Conservation (phyloP, 495 filamentous ascomycete genomes). For the Penicillium cataractarum region DNA sequence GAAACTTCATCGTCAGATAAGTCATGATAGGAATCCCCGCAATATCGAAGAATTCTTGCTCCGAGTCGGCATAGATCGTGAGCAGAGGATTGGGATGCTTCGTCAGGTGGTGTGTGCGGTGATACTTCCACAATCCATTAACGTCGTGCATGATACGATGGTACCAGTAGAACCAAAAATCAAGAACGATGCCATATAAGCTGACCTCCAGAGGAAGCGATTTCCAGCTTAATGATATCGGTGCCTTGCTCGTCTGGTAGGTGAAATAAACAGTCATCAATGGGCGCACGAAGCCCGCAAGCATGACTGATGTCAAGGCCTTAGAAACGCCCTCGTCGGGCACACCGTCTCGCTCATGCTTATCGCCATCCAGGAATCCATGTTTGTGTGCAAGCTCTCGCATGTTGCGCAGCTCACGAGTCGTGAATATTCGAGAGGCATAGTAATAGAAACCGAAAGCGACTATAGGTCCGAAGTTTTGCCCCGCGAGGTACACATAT, state of each 20-base stretch:
- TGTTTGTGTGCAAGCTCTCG: slow-evolving; percentile 28
- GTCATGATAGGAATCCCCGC: slow-evolving; percentile 35
- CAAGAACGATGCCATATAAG: slow-evolving; percentile 37
- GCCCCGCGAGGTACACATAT: slow-evolving; percentile 21
- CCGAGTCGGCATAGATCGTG: slow-evolving; percentile 38
- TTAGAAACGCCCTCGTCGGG: slow-evolving; percentile 28
- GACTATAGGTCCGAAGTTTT: slow-evolving; percentile 13
- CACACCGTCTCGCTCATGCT: slow-evolving; percentile 29
- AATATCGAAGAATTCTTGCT: slow-evolving; percentile 44
- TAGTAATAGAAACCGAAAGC: slow-evolving; percentile 30
- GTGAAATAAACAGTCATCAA: slow-evolving; percentile 23
- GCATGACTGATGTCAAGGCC: slow-evolving; percentile 17
- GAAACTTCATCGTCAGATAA: slow-evolving; percentile 30
- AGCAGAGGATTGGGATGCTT: slow-evolving; percentile 44
- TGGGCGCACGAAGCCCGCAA: slow-evolving; percentile 17
- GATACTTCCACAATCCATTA: slow-evolving; percentile 38
- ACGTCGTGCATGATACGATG: slow-evolving; percentile 39
- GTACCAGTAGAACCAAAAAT: slow-evolving; percentile 45
- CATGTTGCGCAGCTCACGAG: slow-evolving; percentile 27
- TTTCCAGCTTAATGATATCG: slow-evolving; percentile 49
- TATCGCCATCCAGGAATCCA: slow-evolving; percentile 30
- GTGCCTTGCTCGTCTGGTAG: slow-evolving; percentile 17
- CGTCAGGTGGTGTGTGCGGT: slow-evolving; percentile 44
- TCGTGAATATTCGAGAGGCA: slow-evolving; percentile 26
- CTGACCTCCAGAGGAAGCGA: slow-evolving; percentile 37